Conservation (phyloP, 2,329 filamentous ascomycete genomes). For the Stagonosporopsis tanaceti region DNA sequence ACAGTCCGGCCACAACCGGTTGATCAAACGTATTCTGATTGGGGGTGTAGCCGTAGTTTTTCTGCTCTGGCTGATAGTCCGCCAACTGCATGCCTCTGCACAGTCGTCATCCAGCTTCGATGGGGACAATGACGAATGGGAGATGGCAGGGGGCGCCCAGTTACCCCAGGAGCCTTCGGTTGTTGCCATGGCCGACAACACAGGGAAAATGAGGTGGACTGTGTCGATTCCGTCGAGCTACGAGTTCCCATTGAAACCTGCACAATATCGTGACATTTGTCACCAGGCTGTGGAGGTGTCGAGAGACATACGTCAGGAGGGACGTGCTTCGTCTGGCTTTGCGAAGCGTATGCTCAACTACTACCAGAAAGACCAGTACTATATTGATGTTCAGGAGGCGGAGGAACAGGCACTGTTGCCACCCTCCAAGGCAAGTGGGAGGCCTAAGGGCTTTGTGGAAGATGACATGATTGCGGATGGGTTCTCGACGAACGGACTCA, state of each 20-base stretch:
- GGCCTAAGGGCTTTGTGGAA: slow-evolving; percentile 50
- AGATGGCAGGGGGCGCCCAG: slow-evolving; percentile 71
- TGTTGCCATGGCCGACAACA: slow-evolving; percentile 71
- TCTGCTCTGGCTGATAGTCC: slow-evolving; percentile 60
- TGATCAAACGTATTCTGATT: slow-evolving; percentile 64
- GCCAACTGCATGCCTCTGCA: slow-evolving; percentile 32
- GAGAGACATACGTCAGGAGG: slow-evolving; percentile 53
- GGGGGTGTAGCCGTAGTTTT: slow-evolving; percentile 59
- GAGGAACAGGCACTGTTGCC: slow-evolving; percentile 70
- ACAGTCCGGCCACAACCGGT: slow-evolving; percentile 62
- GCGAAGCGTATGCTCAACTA: slow-evolving; percentile 57
- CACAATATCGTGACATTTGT: slow-evolving; percentile 75
- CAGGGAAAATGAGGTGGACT: slow-evolving; percentile 77
- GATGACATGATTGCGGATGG: slow-evolving; percentile 43
- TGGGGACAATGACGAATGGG: slow-evolving; percentile 59
- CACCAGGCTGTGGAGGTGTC: slow-evolving; percentile 72
- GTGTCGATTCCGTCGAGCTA: slow-evolving; percentile 75
- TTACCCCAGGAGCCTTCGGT: slow-evolving; percentile 78
- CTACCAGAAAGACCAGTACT: slow-evolving; percentile 71
- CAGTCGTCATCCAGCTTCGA: slow-evolving; percentile 26
- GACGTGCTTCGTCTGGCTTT: slow-evolving; percentile 35
- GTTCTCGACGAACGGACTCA: slow-evolving; percentile 43
- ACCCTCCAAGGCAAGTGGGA: slow-evolving; percentile 47
- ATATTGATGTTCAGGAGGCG: slow-evolving; percentile 77
- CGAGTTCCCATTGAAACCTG: slow-evolving; percentile 71